These are phyloP conservation scores for Acer yangbiense DNA, from an alignment of 345 rosid species.

Conservation along the genomic window DNA sequence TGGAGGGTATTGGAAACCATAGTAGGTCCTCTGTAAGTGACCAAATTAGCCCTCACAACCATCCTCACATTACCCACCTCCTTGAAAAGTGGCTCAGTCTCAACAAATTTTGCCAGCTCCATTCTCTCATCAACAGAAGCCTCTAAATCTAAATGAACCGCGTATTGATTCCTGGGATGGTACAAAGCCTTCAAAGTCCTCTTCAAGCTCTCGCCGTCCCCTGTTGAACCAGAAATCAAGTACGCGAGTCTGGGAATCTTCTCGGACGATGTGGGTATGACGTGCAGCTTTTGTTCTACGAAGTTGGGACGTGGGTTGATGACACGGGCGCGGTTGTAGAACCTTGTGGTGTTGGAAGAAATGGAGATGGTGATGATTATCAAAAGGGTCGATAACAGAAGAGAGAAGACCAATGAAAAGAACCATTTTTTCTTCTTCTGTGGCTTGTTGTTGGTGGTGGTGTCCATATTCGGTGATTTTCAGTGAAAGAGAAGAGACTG, in stretches of 20 bases:
- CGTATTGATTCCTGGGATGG: conserved; percentile 88
- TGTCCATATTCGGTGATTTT: neutral
- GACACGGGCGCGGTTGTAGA: conserved; percentile 19
- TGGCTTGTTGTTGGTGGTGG: conserved; percentile 9
- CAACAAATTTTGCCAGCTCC: conserved; percentile 63
- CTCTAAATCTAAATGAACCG: conserved; percentile 80
- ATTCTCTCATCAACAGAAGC: conserved; percentile 72
- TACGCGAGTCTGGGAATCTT: conserved; percentile 67
- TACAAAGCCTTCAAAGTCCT: conserved; percentile 75
- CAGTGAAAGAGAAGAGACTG: neutral
- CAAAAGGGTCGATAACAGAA: conserved; percentile 48
- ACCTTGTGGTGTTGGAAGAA: conserved; percentile 31
- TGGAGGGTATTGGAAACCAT: conserved; percentile 95
- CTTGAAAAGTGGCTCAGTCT: conserved; percentile 48
- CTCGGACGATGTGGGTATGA: conserved; percentile 24
- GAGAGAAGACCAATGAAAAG: conserved; percentile 37
- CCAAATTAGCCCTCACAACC: conserved; percentile 69
- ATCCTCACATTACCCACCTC: conserved; percentile 75
- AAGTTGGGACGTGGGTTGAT: conserved; percentile 32
- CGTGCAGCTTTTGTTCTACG: conserved; percentile 52
- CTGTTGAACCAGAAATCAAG: conserved; percentile 76
- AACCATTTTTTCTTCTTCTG: conserved; percentile 57
- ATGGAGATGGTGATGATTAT: conserved; percentile 32
- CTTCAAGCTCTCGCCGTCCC: conserved; percentile 73
- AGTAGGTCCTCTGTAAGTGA: conserved; percentile 88